Evolutionary conservation across 192 early-diverging fungal genomes (phyloP), one percentile per base, ranked within the genome.

Genomic region (Ambispora gerdemannii): DNA sequence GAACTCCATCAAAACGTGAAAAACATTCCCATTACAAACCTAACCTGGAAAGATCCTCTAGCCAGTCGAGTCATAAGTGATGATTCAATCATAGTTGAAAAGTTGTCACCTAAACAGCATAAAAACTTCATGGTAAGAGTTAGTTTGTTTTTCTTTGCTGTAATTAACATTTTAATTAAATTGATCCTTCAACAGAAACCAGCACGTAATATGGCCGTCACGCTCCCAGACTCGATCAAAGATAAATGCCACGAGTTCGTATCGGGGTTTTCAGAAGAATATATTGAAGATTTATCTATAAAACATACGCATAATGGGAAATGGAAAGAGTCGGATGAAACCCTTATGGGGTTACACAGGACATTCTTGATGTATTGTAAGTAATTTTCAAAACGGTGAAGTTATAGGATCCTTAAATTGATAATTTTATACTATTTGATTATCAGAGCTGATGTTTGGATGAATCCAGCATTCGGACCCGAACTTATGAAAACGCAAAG

Each of bases 261-360:
- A 13, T 49, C 19, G 8, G 19, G 19, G 8, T 49, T 49, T 19
- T 13, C 19, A 49, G 47, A 49, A 8, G 19, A 19, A 13, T 13
- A 13, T 49, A 49, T 49, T 24, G 24, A 59, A 27, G 13, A 27
- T 24, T 13, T 24, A 31, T 27, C 22, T 59, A 30, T 27, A 27
- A 59, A 24, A 59, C 25, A n/a, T n/a, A n/a, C n/a, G n/a, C n/a
- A n/a, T n/a, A n/a, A n/a, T n/a, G n/a, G n/a, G n/a, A n/a, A n/a
- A 15, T 59, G 56, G 24, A 59, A 59, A 31, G 56, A 59, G 30
- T 59, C 56, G 22, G 30, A 59, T 28, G 13, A 59, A 31, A 59
- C 22, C 22, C 50, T 59, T 15, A 24, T 28, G 24, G 30, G 30
- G 56, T 59, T 25, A 31, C 56, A 20, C 15, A 15, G 30, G 56